Conservation (phyloP, 2,329 filamentous ascomycete genomes). For the Arthrocladium fulminans region DNA sequence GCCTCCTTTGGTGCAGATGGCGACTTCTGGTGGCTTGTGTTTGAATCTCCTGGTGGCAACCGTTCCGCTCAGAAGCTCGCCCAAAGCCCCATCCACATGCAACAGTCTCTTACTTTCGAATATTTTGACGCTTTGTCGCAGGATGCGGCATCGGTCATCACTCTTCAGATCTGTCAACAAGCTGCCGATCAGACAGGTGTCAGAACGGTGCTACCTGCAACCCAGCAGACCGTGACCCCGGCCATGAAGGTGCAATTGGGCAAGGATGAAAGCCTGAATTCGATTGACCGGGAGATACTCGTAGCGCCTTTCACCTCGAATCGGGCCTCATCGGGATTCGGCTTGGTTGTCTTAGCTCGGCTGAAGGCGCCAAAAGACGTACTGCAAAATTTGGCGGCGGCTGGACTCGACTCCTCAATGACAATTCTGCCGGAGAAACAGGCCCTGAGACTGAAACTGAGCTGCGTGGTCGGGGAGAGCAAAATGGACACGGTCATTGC, state of each 20-base stretch:
- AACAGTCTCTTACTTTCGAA: slow-evolving; percentile 13
- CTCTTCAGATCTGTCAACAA: slow-evolving; percentile 15
- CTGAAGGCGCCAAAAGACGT: slow-evolving; percentile 12
- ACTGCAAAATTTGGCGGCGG: slow-evolving; percentile 12
- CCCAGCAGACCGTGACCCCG: not conserved
- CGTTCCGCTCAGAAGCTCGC: not conserved
- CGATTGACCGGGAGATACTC: not conserved
- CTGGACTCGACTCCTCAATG: slow-evolving; percentile 15
- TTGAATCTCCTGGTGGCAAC: not conserved
- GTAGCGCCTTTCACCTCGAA: slow-evolving; percentile 4
- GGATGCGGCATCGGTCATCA: slow-evolving; percentile 16
- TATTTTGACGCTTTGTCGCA: slow-evolving; percentile 19
- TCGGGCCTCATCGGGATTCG: slow-evolving; percentile 7
- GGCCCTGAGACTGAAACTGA: slow-evolving; percentile 13
- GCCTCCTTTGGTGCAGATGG: slow-evolving; percentile 62
- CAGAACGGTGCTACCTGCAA: not conserved
- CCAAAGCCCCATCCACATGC: slow-evolving; percentile 11
- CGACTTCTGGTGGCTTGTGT: slow-evolving; percentile 60
- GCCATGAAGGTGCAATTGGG: slow-evolving; percentile 2
- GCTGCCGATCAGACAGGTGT: slow-evolving; percentile 8
- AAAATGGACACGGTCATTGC: slow-evolving; percentile 14
- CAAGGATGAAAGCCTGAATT: not conserved
- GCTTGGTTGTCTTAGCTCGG: slow-evolving; percentile 11
- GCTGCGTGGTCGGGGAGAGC: slow-evolving; percentile 11
- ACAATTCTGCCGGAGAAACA: slow-evolving; percentile 12